phyloP scores from a whole-genome alignment of 345 rosid genomes.

The Abelmoschus esculentus region DNA sequence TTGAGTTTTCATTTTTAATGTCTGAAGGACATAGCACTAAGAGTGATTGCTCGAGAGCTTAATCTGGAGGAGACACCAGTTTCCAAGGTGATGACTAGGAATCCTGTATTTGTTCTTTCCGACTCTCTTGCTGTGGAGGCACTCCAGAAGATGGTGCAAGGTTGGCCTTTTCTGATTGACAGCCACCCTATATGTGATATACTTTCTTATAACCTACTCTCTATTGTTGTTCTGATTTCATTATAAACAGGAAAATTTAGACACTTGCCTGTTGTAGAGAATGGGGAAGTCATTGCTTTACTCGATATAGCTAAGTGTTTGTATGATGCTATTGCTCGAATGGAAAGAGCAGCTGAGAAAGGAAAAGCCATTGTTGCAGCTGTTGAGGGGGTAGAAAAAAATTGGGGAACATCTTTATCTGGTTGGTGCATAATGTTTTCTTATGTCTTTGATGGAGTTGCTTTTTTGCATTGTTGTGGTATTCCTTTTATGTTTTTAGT shows the following conservation, averaged over 20 bases:
- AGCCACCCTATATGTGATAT: neutral
- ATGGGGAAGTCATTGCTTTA: slow-evolving; percentile 96
- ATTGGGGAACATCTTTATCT: slow-evolving; percentile 75
- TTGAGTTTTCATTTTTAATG: neutral
- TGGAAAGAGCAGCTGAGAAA: slow-evolving; percentile 99
- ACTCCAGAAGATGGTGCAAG: slow-evolving; percentile 97
- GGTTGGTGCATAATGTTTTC: slow-evolving; percentile 37
- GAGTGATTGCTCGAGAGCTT: slow-evolving; percentile 81
- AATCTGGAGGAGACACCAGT: slow-evolving; percentile 82
- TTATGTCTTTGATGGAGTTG: neutral
- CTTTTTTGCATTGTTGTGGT: neutral
- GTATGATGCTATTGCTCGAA: slow-evolving; percentile 95
- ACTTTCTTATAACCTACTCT: neutral
- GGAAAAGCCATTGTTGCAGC: slow-evolving; percentile 99
- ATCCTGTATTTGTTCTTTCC: slow-evolving; percentile 87
- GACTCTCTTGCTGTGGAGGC: slow-evolving; percentile 98
- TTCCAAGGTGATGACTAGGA: slow-evolving; percentile 91
- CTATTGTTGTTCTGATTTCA: slow-evolving; percentile 12
- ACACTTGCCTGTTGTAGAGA: slow-evolving; percentile 98
- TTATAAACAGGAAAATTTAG: slow-evolving; percentile 73
- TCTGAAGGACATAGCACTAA: slow-evolving; percentile 73
- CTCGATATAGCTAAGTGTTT: slow-evolving; percentile 96
- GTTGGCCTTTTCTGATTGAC: slow-evolving; percentile 35
- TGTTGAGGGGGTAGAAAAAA: slow-evolving; percentile 95
- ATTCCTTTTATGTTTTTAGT: neutral